phyloP scores from a whole-genome alignment of 208 protist species.

The Leishmania tarentolae region DNA sequence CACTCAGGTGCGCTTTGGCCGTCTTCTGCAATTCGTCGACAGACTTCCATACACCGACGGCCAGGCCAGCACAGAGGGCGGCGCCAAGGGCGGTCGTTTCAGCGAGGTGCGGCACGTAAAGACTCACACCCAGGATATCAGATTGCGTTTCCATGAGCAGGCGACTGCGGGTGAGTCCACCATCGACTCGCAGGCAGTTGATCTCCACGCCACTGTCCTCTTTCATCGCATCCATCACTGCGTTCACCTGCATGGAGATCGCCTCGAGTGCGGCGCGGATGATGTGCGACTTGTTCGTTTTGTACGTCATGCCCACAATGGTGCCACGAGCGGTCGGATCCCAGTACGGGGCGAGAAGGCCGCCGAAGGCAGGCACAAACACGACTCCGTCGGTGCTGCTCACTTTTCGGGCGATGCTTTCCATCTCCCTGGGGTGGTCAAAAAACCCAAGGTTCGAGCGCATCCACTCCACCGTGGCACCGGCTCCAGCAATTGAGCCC shows the following conservation, averaged over 20 bases:
- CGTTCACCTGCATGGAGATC: constrained; percentile 90
- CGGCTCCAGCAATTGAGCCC: constrained; percentile 94
- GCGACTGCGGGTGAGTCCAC: constrained; percentile 92
- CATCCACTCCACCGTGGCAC: constrained; percentile 94
- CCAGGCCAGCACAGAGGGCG: constrained; percentile 75
- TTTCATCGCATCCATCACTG: constrained; percentile 85
- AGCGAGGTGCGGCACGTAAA: constrained; percentile 66
- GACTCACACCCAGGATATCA: constrained; percentile 77
- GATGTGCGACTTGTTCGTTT: constrained; percentile 85
- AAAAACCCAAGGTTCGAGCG: constrained; percentile 93
- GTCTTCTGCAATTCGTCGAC: constrained; percentile 47
- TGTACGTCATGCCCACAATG: constrained; percentile 94
- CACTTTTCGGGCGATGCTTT: constrained; percentile 55
- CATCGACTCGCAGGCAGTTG: constrained; percentile 92
- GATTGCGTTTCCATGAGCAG: constrained; percentile 96
- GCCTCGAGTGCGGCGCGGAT: constrained; percentile 87
- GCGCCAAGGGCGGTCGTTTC: constrained; percentile 85
- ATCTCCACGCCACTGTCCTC: constrained; percentile 78
- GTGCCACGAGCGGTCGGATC: constrained; percentile 92
- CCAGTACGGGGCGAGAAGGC: constrained; percentile 98
- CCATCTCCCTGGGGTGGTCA: constrained; percentile 57
- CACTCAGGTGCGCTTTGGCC: constrained; percentile 31
- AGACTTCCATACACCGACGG: constrained; percentile 64
- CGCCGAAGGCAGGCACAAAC: constrained; percentile 98
- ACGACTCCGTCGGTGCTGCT: constrained; percentile 83